phyloP scores from a whole-genome alignment of 78 protist species.

The Dictyostelium firmibasis region DNA sequence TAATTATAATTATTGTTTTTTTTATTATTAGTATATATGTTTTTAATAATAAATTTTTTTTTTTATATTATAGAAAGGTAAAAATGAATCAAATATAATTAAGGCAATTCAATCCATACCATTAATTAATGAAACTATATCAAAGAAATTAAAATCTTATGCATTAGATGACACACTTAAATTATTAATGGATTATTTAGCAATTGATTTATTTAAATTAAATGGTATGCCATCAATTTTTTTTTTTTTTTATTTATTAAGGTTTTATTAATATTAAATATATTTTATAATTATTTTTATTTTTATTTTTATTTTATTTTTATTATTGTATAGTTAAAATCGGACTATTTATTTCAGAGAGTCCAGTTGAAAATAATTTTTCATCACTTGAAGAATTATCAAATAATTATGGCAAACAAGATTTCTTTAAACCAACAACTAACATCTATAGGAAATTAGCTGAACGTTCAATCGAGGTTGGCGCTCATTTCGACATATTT shows the following conservation, averaged over 20 bases:
- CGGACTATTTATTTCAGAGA: background rate
- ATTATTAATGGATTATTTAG: slow-evolving; percentile 6
- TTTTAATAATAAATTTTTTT: background rate
- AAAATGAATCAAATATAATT: slow-evolving; percentile 37
- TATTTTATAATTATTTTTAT: too few species aligned
- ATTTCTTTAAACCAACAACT: slow-evolving; percentile 29
- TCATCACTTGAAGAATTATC: background rate
- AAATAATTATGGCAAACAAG: background rate
- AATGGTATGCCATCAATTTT: background rate
- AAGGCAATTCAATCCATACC: slow-evolving; percentile 25
- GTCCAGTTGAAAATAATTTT: background rate
- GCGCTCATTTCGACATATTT: slow-evolving; percentile 50
- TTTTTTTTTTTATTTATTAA: background rate
- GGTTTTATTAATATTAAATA: background rate
- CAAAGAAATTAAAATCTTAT: background rate
- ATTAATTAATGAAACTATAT: background rate
- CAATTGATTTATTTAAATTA: background rate
- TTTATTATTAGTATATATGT: background rate
- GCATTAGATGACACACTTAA: background rate
- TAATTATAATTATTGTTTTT: too few species aligned
- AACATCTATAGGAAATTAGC: slow-evolving; percentile 12
- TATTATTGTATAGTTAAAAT: background rate
- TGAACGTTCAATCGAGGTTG: slow-evolving; percentile 1
- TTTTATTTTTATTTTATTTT: background rate
- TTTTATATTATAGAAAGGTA: slow-evolving; percentile 19